phyloP scores from a whole-genome alignment of 2,329 filamentous ascomycete species.

The Sarocladium strictum region DNA sequence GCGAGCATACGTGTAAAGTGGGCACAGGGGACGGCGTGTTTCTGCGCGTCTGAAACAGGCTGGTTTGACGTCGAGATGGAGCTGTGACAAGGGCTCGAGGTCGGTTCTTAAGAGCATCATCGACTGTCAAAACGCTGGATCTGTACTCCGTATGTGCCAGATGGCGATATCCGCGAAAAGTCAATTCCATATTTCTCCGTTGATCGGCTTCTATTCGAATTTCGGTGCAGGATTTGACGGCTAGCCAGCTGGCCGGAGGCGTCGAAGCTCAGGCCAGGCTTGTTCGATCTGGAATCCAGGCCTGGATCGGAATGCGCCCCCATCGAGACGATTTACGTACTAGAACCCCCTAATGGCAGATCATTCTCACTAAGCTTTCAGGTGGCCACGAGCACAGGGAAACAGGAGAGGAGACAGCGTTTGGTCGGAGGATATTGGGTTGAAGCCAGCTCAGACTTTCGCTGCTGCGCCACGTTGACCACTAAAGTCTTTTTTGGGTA shows the following conservation, averaged over 20 bases:
- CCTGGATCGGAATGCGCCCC: not conserved
- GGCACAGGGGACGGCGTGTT: not conserved
- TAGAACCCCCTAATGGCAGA: not conserved
- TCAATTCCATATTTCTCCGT: no score
- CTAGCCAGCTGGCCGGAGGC: not conserved
- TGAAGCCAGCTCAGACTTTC: no score
- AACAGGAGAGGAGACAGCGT: not conserved
- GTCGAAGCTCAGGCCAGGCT: not conserved
- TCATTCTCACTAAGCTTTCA: not conserved
- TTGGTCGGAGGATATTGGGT: no score
- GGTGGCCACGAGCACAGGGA: not conserved
- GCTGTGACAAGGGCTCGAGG: not conserved
- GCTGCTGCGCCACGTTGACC: conserved; percentile 4
- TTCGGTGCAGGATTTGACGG: no score
- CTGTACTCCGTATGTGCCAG: no score
- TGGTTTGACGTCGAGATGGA: not conserved
- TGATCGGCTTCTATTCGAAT: no score
- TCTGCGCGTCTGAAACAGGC: conserved; percentile 8
- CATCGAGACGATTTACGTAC: not conserved
- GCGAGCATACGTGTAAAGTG: not conserved
- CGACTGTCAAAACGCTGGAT: no score
- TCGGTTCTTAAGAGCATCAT: no score
- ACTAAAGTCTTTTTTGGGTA: not conserved
- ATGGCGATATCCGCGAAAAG: no score
- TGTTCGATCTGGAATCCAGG: not conserved